Evolutionary conservation across 805 yeast species (phyloP).

Genomic region (Pichia phayaonensis): DNA sequence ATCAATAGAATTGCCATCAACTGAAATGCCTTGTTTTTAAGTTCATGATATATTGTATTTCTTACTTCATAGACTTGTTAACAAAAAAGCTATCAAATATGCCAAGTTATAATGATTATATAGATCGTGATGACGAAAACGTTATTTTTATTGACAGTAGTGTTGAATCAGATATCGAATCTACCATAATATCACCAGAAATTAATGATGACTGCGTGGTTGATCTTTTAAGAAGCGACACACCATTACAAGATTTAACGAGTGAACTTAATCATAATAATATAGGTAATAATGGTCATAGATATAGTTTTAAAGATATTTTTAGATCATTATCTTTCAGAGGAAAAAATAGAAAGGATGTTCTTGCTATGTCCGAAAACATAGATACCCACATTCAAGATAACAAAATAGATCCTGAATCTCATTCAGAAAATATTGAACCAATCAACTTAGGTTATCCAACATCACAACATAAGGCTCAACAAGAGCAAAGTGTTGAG

Average conservation of each 20-base stretch:
- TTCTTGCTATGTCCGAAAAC: not conserved
- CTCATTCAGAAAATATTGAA: not conserved
- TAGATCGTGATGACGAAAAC: not conserved
- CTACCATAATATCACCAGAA: not conserved
- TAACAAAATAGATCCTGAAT: not conserved
- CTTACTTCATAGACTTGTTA: too few relatives aligned
- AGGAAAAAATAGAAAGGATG: not conserved
- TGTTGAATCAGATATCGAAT: not conserved
- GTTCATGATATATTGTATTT: not conserved
- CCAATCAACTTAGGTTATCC: too few relatives aligned
- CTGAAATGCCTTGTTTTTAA: not conserved
- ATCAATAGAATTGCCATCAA: too few relatives aligned
- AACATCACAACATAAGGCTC: too few relatives aligned
- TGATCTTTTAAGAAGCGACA: not conserved
- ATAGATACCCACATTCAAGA: too few relatives aligned
- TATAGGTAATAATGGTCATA: not conserved
- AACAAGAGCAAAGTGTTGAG: too few relatives aligned
- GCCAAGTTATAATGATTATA: not conserved
- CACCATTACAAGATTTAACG: not conserved
- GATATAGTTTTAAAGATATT: not conserved
- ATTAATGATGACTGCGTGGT: not conserved
- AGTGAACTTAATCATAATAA: too few relatives aligned
- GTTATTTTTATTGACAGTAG: constrained; percentile 1
- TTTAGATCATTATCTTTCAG: not conserved
- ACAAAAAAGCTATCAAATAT: not conserved